A percentile compares a stretch with the other conserved stretches of the same genome.
phyloP scores from a whole-genome alignment of 140 eudicot genomes.

The Stevia rebaudiana region DNA sequence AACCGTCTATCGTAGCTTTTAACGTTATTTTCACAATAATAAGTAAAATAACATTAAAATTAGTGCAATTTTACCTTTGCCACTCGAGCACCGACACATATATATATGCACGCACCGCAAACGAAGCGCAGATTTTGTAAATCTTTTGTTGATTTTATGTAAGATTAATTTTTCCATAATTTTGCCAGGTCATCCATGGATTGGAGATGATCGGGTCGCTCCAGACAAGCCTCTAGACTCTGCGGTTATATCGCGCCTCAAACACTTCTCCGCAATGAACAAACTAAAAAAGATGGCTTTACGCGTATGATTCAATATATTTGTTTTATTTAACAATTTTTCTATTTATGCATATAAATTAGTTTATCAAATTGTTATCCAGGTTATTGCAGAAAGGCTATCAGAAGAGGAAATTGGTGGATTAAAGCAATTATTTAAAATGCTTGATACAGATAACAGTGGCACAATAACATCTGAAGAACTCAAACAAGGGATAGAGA shows the following conservation, averaged over 20 bases:
- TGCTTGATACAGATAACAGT: conserved; percentile 82
- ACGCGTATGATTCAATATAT: conserved; percentile 46
- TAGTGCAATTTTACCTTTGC: too few species aligned
- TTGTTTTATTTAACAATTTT: background rate
- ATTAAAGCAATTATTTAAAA: conserved; percentile 70
- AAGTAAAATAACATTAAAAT: too few species aligned
- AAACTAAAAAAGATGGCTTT: conserved; percentile 97
- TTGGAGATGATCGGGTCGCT: conserved; percentile 80
- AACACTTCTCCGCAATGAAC: conserved; percentile 95
- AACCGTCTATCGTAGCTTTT: too few species aligned
- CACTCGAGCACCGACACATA: too few species aligned
- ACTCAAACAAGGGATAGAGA: conserved; percentile 60
- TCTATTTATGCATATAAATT: background rate
- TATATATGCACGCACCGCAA: too few species aligned
- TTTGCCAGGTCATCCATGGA: conserved; percentile 90
- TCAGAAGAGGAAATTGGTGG: conserved; percentile 99
- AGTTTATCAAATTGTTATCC: conserved; percentile 8
- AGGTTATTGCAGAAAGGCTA: conserved; percentile 96
- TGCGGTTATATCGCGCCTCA: conserved; percentile 77
- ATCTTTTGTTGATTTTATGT: background rate
- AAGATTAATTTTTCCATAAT: conserved; percentile 7
- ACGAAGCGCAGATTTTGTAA: background rate
- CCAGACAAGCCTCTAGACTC: conserved; percentile 91
- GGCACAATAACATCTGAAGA: conserved; percentile 95
- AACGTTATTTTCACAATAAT: too few species aligned